Evolutionary conservation across 192 early-diverging fungal genomes (phyloP).

Genomic region (Coemansia sp.): DNA sequence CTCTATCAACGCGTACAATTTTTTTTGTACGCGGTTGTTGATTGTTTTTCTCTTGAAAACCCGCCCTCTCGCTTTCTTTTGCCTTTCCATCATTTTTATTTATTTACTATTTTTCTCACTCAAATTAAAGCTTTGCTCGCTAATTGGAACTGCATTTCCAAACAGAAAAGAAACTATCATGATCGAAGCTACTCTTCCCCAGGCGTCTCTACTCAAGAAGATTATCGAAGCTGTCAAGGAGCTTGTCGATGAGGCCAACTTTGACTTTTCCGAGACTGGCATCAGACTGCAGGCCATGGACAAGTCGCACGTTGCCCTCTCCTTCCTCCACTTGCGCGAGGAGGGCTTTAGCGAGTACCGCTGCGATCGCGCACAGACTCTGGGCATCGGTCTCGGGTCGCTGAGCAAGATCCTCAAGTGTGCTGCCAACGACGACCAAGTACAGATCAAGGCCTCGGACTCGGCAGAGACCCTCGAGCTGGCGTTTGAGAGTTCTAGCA

Average conservation of each 20-base stretch:
- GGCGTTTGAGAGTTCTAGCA: conserved; percentile 70
- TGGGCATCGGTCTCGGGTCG: conserved; percentile 87
- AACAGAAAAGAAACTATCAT: conserved; percentile 49
- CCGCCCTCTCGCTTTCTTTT: no score
- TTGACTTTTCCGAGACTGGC: conserved; percentile 95
- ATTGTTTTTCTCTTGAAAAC: no score
- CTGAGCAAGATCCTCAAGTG: conserved; percentile 95
- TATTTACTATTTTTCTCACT: background rate
- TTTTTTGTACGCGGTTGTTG: no score
- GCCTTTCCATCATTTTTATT: no score
- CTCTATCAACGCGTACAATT: no score
- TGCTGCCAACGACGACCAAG: conserved; percentile 87
- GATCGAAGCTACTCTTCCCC: conserved; percentile 90
- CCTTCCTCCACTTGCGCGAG: conserved; percentile 78
- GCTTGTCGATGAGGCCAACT: conserved; percentile 95
- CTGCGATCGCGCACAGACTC: conserved; percentile 87
- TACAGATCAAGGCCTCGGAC: conserved; percentile 91
- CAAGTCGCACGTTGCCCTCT: conserved; percentile 96
- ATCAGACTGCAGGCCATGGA: conserved; percentile 99
- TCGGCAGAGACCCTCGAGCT: conserved; percentile 80
- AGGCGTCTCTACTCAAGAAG: conserved; percentile 91
- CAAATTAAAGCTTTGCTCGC: background rate
- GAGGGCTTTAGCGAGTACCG: conserved; percentile 86
- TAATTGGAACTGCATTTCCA: background rate
- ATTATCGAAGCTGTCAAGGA: conserved; percentile 98